Percentiles rank a stretch among this genome's conserved stretches.
Evolutionary conservation across 2,329 filamentous ascomycete genomes (phyloP).

Genomic region (Colletotrichum melonis): DNA sequence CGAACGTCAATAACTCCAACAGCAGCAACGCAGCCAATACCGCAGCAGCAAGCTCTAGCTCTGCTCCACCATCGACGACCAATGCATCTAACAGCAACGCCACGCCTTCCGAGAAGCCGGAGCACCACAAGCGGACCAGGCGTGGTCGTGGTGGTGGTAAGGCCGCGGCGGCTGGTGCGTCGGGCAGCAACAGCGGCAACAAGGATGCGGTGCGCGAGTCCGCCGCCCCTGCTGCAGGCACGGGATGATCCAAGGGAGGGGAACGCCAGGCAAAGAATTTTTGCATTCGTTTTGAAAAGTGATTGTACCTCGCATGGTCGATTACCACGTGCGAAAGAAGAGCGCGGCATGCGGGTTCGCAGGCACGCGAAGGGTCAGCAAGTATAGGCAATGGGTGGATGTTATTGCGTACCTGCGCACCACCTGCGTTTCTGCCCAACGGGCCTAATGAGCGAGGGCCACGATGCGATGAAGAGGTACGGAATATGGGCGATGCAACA

Average conservation of each 20-base stretch:
- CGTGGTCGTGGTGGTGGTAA: slow-evolving; percentile 40
- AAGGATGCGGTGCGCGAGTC: not conserved
- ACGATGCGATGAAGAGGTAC: not conserved
- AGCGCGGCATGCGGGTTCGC: not conserved
- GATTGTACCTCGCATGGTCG: not conserved
- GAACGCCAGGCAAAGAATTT: not conserved
- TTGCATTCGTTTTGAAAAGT: not conserved
- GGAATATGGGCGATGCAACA: not conserved
- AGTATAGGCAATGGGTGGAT: not conserved
- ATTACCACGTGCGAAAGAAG: not conserved
- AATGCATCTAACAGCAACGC: slow-evolving; percentile 4
- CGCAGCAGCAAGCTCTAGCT: slow-evolving; percentile 8
- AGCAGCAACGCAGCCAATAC: slow-evolving; percentile 4
- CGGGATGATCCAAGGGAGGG: slow-evolving; percentile 19
- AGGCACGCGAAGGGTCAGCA: not conserved
- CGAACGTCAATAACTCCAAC: slow-evolving; percentile 14
- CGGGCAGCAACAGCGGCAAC: slow-evolving; percentile 20
- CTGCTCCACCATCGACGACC: slow-evolving; percentile 12
- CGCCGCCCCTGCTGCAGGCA: slow-evolving; percentile 23
- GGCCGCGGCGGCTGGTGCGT: slow-evolving; percentile 25
- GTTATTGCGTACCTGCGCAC: not conserved
- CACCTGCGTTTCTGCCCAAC: slow-evolving; percentile 10
- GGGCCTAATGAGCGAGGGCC: not conserved
- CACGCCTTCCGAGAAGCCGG: slow-evolving; percentile 36
- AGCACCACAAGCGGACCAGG: slow-evolving; percentile 39